Base-by-base conservation (phyloP, 805 yeast species). In the Saccharomycopsis babjevae region DNA sequence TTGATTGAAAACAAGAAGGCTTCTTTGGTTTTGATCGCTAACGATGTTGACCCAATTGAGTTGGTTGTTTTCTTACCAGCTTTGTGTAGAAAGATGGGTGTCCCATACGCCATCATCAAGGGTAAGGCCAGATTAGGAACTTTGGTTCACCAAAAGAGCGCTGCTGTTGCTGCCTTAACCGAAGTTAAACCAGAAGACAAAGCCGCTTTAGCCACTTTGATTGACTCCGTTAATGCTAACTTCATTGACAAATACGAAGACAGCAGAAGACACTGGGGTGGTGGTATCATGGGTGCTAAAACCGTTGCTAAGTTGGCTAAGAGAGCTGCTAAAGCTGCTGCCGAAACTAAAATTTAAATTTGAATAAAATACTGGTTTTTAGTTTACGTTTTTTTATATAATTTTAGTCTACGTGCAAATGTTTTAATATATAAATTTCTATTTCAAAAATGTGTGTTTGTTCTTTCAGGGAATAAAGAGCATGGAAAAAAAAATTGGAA, bases 11-110 rank as follows among this genome's bases (percentile, higher is more conserved):
- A 90, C 96, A 94, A 93, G 88, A 93, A 93, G 86, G 96, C 97
- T 70, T 89, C 90, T 81, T 85, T 93, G 72, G 97, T 93, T 67
- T 85, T 93, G 79, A 93, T 93, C 74, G 98, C 99, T 77, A 88
- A 93, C 83, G 99, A 93, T 72, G 99, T 93, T 73, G 99, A 93
- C 84, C 99, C 99, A 75, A 89, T 93, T 75, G 99, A 93, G 83
- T 84, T 93, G 76, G 98, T 93, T 70, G 82, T 93, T 73, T 93
- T 89, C 88, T 82, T 93, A 72, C 99, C 99, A 76, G 97, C 99
- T 79, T 85, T 93, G 76, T 93, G 97, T 84, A 90, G 93, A 83
- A 94, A 94, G 88, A 85, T 93, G 96, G 98, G 97, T 82, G 92
- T 94, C 68, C 98, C 99, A 77, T 92, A 92, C 84, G 97, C 98